Evolutionary conservation across 176 grass and related monocot genomes (phyloP).

Genomic region (Stipa capillata): DNA sequence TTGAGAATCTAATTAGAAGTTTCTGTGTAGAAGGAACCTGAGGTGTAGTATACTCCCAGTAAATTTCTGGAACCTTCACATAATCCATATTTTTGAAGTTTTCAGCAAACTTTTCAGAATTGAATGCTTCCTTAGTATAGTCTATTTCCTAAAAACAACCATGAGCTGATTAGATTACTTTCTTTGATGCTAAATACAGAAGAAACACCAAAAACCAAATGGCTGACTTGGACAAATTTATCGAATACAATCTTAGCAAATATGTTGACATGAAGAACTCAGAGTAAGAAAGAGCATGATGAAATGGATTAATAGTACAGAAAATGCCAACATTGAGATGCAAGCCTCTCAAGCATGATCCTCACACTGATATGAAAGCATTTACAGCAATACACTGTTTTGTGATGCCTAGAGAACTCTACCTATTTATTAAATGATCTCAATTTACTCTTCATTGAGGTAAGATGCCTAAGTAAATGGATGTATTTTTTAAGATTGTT

Average conservation of each 20-base stretch:
- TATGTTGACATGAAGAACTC: background rate
- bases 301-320: background rate
- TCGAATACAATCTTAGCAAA: background rate
- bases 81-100: conserved; percentile 90
- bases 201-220: background rate
- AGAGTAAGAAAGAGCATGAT: background rate
- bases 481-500: too few relatives aligned
- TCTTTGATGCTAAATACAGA: background rate
- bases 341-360: background rate
- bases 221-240: background rate
- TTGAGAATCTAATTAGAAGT: conserved; percentile 13
- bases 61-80: conserved; percentile 85
- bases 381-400: background rate
- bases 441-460: background rate
- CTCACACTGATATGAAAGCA: background rate
- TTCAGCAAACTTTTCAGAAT: conserved; percentile 75
- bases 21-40: conserved; percentile 59
- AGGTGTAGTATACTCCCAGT: conserved; percentile 89
- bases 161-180: conserved; percentile 15
- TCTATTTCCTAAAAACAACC: conserved; percentile 84
- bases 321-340: background rate
- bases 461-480: background rate
- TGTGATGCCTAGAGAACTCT: background rate
- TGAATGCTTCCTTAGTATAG: conserved; percentile 97
- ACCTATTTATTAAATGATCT: background rate